A percentile compares a stretch with the other conserved stretches of the same genome.
Evolutionary conservation across 2,329 filamentous ascomycete genomes (phyloP).

Genomic region (Diplodia mutila): DNA sequence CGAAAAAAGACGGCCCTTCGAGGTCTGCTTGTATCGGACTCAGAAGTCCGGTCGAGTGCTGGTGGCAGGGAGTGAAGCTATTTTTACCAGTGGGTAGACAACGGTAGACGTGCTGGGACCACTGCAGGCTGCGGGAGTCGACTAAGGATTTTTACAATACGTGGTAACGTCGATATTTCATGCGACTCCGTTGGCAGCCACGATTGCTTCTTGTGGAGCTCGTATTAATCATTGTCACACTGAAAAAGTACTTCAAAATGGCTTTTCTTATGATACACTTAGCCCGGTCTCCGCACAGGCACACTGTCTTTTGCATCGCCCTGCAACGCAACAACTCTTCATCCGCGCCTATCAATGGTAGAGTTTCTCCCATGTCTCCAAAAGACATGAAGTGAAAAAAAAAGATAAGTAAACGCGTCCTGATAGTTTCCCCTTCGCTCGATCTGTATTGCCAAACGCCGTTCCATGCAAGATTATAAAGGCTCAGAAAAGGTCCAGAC

Average conservation of each 20-base stretch:
- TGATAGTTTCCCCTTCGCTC: not conserved
- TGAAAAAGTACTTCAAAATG: not conserved
- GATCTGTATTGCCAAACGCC: not conserved
- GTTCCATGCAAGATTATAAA: conserved; percentile 1
- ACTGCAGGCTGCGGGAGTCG: no score
- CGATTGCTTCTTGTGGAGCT: no score
- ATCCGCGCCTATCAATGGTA: not conserved
- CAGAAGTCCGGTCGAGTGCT: no score
- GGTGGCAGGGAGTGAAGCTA: no score
- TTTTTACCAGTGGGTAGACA: no score
- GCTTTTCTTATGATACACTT: not conserved
- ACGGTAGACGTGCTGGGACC: no score
- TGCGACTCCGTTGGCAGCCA: no score
- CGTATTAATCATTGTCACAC: not conserved
- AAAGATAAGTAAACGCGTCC: not conserved
- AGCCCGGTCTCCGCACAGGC: not conserved
- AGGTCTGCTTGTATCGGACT: no score
- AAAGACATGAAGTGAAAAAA: not conserved
- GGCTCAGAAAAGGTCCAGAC: not conserved
- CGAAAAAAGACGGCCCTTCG: no score
- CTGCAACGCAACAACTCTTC: not conserved
- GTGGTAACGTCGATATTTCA: no score
- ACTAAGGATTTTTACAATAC: no score
- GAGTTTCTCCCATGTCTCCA: not conserved
- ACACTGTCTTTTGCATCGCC: not conserved